Conservation (phyloP, 208 protist genomes). For the Trichomonas vaginalis region DNA sequence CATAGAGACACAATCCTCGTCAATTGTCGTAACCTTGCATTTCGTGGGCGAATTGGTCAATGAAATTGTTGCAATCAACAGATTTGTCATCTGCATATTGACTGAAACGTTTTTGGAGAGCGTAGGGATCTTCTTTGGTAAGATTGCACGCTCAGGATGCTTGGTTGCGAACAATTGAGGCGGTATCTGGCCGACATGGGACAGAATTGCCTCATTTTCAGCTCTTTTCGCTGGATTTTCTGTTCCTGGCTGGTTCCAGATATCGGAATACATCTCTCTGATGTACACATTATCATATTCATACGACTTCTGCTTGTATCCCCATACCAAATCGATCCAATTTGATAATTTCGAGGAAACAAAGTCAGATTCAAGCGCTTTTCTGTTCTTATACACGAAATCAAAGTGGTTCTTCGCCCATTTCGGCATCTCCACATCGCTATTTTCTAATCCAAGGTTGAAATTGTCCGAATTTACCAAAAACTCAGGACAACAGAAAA, state of each 20-base stretch:
- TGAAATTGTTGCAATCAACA: neutral
- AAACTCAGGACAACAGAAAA: constrained; percentile 46
- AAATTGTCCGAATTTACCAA: constrained; percentile 39
- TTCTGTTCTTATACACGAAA: constrained; percentile 43
- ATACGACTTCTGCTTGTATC: constrained; percentile 37
- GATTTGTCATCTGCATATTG: neutral
- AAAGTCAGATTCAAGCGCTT: constrained; percentile 41
- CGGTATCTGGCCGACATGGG: neutral
- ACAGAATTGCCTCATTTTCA: neutral
- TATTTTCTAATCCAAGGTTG: constrained; percentile 32
- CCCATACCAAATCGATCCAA: constrained; percentile 57
- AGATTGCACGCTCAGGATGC: neutral
- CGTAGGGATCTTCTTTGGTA: neutral
- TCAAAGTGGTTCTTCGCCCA: constrained; percentile 30
- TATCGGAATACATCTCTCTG: neutral
- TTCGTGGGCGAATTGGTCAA: neutral
- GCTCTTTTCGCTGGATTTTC: neutral
- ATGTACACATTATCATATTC: constrained; percentile 21
- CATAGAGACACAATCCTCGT: neutral
- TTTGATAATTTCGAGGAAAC: constrained; percentile 38
- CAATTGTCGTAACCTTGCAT: neutral
- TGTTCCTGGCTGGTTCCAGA: neutral
- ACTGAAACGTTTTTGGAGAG: neutral
- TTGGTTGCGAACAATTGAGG: neutral
- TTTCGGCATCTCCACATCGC: constrained; percentile 25